Base-by-base conservation (phyloP, 1,284 basidiomycete species). In the Ustilago loliicola region DNA sequence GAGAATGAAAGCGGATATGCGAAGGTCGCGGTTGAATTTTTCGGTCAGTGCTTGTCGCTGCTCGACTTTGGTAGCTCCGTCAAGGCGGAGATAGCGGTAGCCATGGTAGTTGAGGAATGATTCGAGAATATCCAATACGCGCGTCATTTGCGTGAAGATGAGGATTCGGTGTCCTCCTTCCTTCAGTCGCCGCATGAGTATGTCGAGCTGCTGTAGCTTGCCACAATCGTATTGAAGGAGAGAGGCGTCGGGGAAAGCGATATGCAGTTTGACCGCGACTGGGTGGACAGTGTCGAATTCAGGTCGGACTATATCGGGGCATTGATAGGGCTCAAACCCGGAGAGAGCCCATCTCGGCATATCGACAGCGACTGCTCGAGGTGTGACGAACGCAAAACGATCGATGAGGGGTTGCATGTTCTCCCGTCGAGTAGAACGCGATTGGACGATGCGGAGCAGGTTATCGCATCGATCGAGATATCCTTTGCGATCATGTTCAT, bases 61-160 rank as follows among this genome's bases (percentile, higher is more conserved):
- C 87, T 98, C 96, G 67, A 98, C 95, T 88, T 95, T 96, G 53
- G 96, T 98, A 50, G 93, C 92, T 0, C 96, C 96, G 83, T 98
- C 96, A 25, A 98, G 88, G 6, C 96, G 91, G 10, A 98, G 90
- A 86, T 98, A 98, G 6, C 96, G 90, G 85, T 96, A 95, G 0
- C 96, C 96, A 81, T 96, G 94, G 77, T 94, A 92, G 82, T 93
- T 96, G 69, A 98, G 89, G 87, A 96, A 98, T 40, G 92, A 92
- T 85, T 98, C 96, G 57, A 98, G 89, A 64, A 98, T 96, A 86
- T 98, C 96, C 62, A 98, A 89, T 40, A 98, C 93, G 67, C 91
- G 90, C 25, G 96, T 98, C 96, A 98, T 98, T 84, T 98, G 96
- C 0, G 96, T 98, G 87, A 98, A 98, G 80, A 98, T 96, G 55